Conservation (phyloP, 106 monocot species). For the Dactylorhiza incarnata region DNA sequence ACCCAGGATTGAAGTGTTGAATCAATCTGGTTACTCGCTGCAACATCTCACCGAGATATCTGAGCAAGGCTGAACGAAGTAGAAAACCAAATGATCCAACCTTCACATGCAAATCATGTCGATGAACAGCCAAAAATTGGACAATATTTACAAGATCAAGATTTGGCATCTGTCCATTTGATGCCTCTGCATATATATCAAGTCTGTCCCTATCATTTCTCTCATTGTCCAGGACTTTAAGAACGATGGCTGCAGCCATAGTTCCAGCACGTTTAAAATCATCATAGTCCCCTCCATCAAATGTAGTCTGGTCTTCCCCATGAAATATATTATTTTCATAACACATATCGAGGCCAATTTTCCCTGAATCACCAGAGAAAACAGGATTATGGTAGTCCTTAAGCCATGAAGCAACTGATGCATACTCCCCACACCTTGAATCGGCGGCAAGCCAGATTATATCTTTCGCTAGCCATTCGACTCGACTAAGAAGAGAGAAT, state of each 20-base stretch:
- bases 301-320: slow-evolving; percentile 5
- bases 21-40: slow-evolving; percentile 35
- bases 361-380: slow-evolving; percentile 30
- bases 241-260: slow-evolving; percentile 74
- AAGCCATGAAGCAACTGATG: slow-evolving; percentile 69
- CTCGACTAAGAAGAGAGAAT: slow-evolving; percentile 67
- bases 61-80: slow-evolving; percentile 38
- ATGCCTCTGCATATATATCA: slow-evolving; percentile 76
- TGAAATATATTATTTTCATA: slow-evolving; percentile 16
- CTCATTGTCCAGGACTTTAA: slow-evolving; percentile 55
- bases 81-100: slow-evolving; percentile 43
- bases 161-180: slow-evolving; percentile 98
- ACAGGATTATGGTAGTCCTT: slow-evolving; percentile 72
- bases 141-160: slow-evolving; percentile 85
- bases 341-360: slow-evolving; percentile 19
- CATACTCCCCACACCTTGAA: slow-evolving; percentile 71
- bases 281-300: slow-evolving; percentile 13
- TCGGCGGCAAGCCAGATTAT: slow-evolving; percentile 90
- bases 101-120: slow-evolving; percentile 69
- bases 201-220: slow-evolving; percentile 49
- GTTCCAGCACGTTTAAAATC: slow-evolving; percentile 84
- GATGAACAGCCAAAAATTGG: slow-evolving; percentile 77
- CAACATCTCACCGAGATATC: slow-evolving; percentile 44
- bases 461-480: slow-evolving; percentile 86
- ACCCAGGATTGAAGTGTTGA: slow-evolving; percentile 51